Evolutionary conservation across 176 grass and related monocot species (phyloP), one percentile per base, ranked within the genome.

Genomic region (Zea luxurians): DNA sequence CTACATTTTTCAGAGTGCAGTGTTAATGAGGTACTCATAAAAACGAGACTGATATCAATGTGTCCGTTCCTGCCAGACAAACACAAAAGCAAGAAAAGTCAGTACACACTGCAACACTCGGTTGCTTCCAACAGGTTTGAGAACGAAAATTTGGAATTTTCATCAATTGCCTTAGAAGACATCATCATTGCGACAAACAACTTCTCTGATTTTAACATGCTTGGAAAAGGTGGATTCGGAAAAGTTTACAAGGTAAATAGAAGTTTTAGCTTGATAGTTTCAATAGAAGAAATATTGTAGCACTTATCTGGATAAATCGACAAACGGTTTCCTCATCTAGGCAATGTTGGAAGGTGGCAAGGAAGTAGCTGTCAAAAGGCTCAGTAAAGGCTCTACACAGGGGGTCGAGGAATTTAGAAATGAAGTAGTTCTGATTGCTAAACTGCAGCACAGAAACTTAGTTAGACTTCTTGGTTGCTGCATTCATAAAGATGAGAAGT

Each of bases 351-450:
- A 48, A 50, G 59, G n/a, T 74, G 77, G 69, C 36, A 74, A 82
- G 76, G 87, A 87, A 68, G 83, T 93, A 64, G 91, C 87, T 36
- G 49, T 93, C 18, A 90, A 92, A 61, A 86, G 83, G 41, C 80
- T 89, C 53, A 55, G 70, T 52, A 73, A 73, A 52, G 49, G 48
- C 55, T 73, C 70, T 12, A 18, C 54, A 57, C 54, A 57, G 54
- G 54, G 53, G 7, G 54, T 57, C 7, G 54, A 9, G 54, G 54
- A 57, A 57, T 57, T 57, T 57, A 57, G 54, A 57, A 57, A 57
- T 57, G 17, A 57, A 57, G 54, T 57, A 20, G 54, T 8, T 20
- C 54, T 57, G 17, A 57, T 57, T 57, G 54, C 54, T 17, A 57
- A 57, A 57, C 54, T 57, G 17, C 54, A 57, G 54, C 54, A 57